Evolutionary conservation across 2,329 filamentous ascomycete genomes (phyloP), one percentile per base, ranked within the genome.

Genomic region (Trichocomaceae sp.): DNA sequence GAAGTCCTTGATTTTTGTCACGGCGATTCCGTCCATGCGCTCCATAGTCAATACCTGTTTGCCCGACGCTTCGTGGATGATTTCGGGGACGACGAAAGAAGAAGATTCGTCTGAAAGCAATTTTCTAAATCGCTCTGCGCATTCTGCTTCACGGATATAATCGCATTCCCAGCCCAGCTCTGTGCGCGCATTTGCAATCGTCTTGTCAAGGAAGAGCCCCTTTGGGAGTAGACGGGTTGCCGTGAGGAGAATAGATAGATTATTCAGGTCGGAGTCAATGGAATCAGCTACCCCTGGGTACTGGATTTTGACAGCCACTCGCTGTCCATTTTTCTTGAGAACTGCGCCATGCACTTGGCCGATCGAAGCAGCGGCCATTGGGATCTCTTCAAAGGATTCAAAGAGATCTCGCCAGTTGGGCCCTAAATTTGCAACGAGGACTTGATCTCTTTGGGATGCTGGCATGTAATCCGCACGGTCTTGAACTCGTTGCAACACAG

Each of bases 401-500:
- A 92, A 99, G 1, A 96, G 74, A 1, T 89, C 82, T 48, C 90
- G 82, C 93, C 93, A 99, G 52, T 92, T 80, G 0, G 82, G 65
- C 0, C 93, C 93, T 0, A 99, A 79, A 64, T 95, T 95, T 5
- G 81, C 77, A 0, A 77, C 71, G 6, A 99, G 79, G 0, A 99
- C 92, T 57, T 86, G 84, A 69, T 99, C 85, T 10, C 93, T 86
- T 70, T 99, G 93, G 69, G 85, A 96, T 2, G 89, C 82, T 0
- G 93, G 93, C 93, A 99, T 99, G 71, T 97, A 99, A 71, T 99
- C 92, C 39, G 93, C 93, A 55, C 89, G 86, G 69, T 99, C 93
- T 69, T 99, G 93, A 0, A 99, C 93, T 5, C 95, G 85, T 68
- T 96, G 90, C 12, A 99, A 76, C 1, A 99, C 90, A 64, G 92